Conservation (phyloP, 345 rosid genomes). For the Hibiscus tridactylites region DNA sequence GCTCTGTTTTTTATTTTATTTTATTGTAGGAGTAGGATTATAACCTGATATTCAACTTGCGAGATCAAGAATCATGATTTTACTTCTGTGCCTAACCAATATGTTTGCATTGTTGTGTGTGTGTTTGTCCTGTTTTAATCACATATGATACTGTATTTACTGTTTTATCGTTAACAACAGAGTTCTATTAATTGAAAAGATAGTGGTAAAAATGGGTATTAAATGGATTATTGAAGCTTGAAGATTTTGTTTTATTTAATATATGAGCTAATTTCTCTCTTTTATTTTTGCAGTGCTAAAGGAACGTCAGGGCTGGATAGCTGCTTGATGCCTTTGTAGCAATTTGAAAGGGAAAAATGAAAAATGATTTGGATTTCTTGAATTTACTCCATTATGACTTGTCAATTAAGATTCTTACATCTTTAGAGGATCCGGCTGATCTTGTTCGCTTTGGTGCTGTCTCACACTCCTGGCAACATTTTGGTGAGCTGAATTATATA, state of each 20-base stretch:
- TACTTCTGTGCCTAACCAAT: neutral
- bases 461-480: conserved; percentile 58
- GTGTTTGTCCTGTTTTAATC: neutral
- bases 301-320: neutral
- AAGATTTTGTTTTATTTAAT: neutral
- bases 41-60: neutral
- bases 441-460: conserved; percentile 55
- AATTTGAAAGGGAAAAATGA: conserved; percentile 25
- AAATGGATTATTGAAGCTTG: neutral
- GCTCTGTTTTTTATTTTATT: neutral
- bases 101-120: neutral
- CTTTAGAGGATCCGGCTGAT: conserved; percentile 61
- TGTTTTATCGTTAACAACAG: neutral
- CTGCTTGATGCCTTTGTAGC: conserved; percentile 1
- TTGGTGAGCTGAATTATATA: conserved; percentile 40
- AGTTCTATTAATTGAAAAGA: neutral
- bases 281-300: neutral
- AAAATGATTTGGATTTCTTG: conserved; percentile 42
- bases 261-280: neutral
- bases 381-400: conserved; percentile 35
- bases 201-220: neutral
- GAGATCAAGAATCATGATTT: neutral
- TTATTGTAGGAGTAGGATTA: neutral
- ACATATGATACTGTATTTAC: neutral
- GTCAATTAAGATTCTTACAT: conserved; percentile 36